Conservation (phyloP, 352 stramenopile genomes). For the Phytopythium chamaehyphon region DNA sequence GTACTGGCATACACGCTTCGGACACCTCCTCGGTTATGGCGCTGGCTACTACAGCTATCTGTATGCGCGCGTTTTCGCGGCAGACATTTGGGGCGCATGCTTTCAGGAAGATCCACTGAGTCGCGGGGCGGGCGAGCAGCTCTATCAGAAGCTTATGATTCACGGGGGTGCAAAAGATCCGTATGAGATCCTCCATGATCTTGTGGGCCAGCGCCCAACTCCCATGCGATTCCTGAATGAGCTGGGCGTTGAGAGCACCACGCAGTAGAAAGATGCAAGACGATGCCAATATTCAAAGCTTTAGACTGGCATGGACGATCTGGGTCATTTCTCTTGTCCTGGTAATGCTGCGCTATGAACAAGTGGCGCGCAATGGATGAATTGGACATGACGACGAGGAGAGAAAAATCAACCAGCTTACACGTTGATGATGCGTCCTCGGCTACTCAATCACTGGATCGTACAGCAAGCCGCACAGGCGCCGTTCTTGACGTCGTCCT, state of each 20-base stretch:
- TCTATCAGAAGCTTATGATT: constrained; percentile 74
- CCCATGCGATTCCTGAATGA: constrained; percentile 65
- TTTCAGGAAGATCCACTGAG: constrained; percentile 68
- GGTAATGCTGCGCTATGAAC: no score
- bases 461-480: constrained; percentile 64
- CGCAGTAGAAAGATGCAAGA: neutral
- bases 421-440: constrained; percentile 2
- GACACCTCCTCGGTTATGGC: constrained; percentile 88
- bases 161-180: constrained; percentile 88
- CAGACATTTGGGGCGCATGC: constrained; percentile 79
- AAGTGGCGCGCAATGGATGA: neutral
- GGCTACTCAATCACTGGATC: constrained; percentile 44
- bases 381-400: neutral
- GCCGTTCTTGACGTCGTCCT: constrained; percentile 38
- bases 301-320: no score
- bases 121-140: constrained; percentile 38
- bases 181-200: constrained; percentile 68
- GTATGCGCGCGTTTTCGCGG: constrained; percentile 88
- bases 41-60: constrained; percentile 92
- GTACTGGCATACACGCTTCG: constrained; percentile 85
- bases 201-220: constrained; percentile 64
- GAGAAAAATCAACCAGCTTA: neutral
- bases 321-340: neutral
- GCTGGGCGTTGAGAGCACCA: constrained; percentile 43
- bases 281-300: neutral